Percentiles rank a stretch among this genome's conserved stretches.
Conservation (phyloP, 352 stramenopile genomes). For the Globisporangium polare region DNA sequence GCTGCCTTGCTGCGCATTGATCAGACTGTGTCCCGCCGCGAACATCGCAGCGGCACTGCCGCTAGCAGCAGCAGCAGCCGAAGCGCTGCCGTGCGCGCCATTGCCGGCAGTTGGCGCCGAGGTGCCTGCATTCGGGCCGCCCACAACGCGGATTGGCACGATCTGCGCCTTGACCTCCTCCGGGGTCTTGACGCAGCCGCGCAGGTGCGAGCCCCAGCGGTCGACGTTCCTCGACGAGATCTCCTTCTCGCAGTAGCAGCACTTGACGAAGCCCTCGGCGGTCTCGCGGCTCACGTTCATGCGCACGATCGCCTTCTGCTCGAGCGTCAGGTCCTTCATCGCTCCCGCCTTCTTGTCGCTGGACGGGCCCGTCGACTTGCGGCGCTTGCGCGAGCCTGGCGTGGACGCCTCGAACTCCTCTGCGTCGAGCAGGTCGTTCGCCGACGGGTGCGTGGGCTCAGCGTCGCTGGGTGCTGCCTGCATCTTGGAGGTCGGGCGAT, state of each 20-base stretch:
- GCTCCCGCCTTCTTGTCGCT: slow-evolving; percentile 20
- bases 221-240: slow-evolving; percentile 83
- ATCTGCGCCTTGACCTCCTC: slow-evolving; percentile 79
- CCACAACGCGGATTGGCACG: slow-evolving; percentile 37
- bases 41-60: neutral
- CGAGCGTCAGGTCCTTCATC: slow-evolving; percentile 55
- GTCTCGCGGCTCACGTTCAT: slow-evolving; percentile 67
- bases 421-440: neutral
- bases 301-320: slow-evolving; percentile 75
- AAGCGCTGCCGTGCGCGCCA: neutral
- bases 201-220: slow-evolving; percentile 77
- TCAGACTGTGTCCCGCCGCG: slow-evolving; percentile 1
- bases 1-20: neutral
- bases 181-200: slow-evolving; percentile 68
- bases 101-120: neutral
- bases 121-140: neutral
- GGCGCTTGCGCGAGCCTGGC: slow-evolving; percentile 8
- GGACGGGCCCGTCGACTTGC: neutral
- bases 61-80: neutral
- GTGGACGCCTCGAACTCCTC: neutral
- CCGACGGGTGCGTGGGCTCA: slow-evolving; percentile 11
- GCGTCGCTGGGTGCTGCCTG: slow-evolving; percentile 34
- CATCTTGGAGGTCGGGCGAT: slow-evolving; percentile 20
- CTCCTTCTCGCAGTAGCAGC: slow-evolving; percentile 81
- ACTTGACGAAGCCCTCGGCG: slow-evolving; percentile 65